phyloP scores from a whole-genome alignment of 306 rosid species.

The Quercus wislizeni region DNA sequence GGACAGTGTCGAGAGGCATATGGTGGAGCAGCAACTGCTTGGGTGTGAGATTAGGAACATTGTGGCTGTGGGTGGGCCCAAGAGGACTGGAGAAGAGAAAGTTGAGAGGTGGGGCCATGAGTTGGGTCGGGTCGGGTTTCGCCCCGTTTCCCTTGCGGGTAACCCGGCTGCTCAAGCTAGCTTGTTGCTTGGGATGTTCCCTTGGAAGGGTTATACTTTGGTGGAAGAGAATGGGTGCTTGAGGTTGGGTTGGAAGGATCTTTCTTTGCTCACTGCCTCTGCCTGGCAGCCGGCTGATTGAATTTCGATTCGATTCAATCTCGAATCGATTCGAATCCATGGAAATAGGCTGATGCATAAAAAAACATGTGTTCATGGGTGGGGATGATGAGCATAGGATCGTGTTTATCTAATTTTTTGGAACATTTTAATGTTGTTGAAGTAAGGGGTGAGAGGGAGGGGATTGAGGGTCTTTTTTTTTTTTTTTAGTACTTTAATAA shows the following conservation, averaged over 20 bases:
- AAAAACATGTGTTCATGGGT: too few species aligned
- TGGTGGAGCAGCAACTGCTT: conserved; percentile 92
- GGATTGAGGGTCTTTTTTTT: not conserved
- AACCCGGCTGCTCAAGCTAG: conserved; percentile 97
- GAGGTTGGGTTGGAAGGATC: conserved; percentile 95
- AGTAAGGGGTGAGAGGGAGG: not conserved
- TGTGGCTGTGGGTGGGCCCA: conserved; percentile 93
- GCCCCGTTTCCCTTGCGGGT: conserved; percentile 67
- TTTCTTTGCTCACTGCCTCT: conserved; percentile 84
- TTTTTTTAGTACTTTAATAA: not conserved
- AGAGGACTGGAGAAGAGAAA: conserved; percentile 84
- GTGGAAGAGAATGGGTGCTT: conserved; percentile 86
- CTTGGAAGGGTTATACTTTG: conserved; percentile 91
- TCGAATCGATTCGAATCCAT: too few species aligned
- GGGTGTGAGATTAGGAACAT: conserved; percentile 94
- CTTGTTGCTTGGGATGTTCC: conserved; percentile 80
- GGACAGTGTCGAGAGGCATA: conserved; percentile 74
- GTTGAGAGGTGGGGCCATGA: conserved; percentile 89
- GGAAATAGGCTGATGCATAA: not conserved
- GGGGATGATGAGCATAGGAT: not conserved
- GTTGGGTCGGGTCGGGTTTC: conserved; percentile 68
- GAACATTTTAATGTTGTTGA: not conserved
- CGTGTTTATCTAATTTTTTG: not conserved
- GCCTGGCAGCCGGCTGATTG: conserved; percentile 89
- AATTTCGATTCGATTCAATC: not conserved